phyloP scores from a whole-genome alignment of 768 basidiomycete species.

The Suillus occidentalis region DNA sequence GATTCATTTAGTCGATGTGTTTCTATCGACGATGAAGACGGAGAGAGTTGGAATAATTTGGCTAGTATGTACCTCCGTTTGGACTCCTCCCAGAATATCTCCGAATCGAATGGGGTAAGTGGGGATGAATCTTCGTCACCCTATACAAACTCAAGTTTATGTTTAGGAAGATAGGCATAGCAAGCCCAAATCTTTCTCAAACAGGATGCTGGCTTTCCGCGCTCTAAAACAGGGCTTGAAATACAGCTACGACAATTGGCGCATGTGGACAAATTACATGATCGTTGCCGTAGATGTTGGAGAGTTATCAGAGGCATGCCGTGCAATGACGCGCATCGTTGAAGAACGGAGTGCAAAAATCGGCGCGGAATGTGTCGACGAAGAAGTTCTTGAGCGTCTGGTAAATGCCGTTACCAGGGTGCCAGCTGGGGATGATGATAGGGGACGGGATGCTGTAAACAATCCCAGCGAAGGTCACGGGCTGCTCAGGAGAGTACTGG shows the following conservation, averaged over 20 bases:
- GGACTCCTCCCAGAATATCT: constrained; percentile 42
- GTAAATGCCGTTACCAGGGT: constrained; percentile 82
- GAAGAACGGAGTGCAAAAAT: constrained; percentile 47
- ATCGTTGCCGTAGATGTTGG: constrained; percentile 91
- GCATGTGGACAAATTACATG: constrained; percentile 99
- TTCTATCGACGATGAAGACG: constrained; percentile 91
- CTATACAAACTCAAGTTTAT: constrained; percentile 18
- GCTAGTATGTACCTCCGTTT: constrained; percentile 92
- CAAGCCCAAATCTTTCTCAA: constrained; percentile 54
- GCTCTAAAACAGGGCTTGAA: constrained; percentile 90
- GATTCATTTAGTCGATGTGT: constrained; percentile 87
- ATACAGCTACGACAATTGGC: constrained; percentile 87
- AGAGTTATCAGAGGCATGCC: constrained; percentile 83
- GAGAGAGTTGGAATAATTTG: constrained; percentile 97
- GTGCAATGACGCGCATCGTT: constrained; percentile 79
- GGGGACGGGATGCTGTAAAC: constrained; percentile 21
- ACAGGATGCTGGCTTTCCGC: constrained; percentile 88
- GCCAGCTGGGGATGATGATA: constrained; percentile 27
- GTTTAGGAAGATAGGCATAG: constrained; percentile 22
- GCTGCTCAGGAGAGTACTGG: constrained; percentile 62
- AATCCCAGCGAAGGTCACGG: constrained; percentile 68
- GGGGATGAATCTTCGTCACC: constrained; percentile 8
- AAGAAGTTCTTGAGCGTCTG: constrained; percentile 85
- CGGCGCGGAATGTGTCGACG: constrained; percentile 67
- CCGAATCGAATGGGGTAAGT: constrained; percentile 32